Evolutionary conservation across 179 eudicot genomes (phyloP), one percentile per base, ranked within the genome.

Genomic region (Beta lomatogona): DNA sequence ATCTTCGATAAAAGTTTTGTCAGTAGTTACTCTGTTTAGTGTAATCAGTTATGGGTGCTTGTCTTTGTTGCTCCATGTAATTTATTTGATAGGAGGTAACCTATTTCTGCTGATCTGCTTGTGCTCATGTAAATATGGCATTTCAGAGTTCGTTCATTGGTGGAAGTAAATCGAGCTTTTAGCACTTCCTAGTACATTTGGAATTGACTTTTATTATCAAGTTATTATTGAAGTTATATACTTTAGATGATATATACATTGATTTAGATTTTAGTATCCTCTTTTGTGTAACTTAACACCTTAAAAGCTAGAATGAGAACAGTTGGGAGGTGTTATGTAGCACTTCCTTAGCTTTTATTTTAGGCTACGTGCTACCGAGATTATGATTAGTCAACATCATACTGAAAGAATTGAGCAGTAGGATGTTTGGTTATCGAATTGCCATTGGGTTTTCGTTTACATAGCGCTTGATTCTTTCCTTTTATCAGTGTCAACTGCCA

Each of bases 21-120:
- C 77, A 76, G 18, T 14, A 61, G 65, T 54, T 28, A 54, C 76
- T 81, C 50, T 52, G 36, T 64, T 59, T 22, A 66, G 52, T 67
- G 9, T 50, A 59, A 4, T 13, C 59, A 36, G 45, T 55, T 15
- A 13, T 69, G n/a, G 44, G 11, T 76, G 46, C n/a, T 70, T 46
- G 53, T 48, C 53, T 48, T 48, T 48, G 46, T 18, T 52, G 61
- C 15, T 63, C 19, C 68, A 54, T 18, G 72, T 22, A 21, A 46
- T 64, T 76, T 28, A 18, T 68, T 59, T 59, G n/a, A 46, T 77
- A 13, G 9, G 22, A 48, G 46, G 36, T 52, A 6, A 45, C 31
- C 44, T 52, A 52, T 28, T 63, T 64, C 31, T 48, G 46, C 45
- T 21, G 36, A 50, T 73, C 36, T 41, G 50, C 18, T 25, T 41